A percentile compares a stretch with the other conserved stretches of the same genome.
phyloP scores from a whole-genome alignment of 495 filamentous ascomycete genomes.

The Parachaetomium inaequale region DNA sequence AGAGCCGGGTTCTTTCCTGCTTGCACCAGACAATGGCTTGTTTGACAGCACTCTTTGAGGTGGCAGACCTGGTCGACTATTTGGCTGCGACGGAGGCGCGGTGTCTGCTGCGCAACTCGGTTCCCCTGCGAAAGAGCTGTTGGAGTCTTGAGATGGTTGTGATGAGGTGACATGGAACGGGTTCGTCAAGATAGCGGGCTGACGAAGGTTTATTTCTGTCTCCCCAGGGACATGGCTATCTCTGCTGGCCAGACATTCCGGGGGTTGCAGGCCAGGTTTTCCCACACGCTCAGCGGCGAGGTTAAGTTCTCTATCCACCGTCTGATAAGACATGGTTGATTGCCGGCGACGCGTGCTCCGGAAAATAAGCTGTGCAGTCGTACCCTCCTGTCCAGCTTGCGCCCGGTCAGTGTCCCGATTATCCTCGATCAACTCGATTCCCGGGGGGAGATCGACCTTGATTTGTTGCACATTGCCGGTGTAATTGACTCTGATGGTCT shows the following conservation, averaged over 20 bases:
- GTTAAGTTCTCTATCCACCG: slow-evolving; percentile 34
- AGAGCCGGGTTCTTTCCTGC: background rate
- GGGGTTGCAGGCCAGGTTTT: background rate
- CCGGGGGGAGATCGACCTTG: slow-evolving; percentile 60
- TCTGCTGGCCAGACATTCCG: slow-evolving; percentile 24
- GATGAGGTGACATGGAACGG: no score
- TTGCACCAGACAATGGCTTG: background rate
- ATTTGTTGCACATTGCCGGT: slow-evolving; percentile 58
- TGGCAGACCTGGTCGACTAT: background rate
- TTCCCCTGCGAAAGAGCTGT: no score
- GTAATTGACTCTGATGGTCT: slow-evolving; percentile 70
- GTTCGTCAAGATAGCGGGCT: no score
- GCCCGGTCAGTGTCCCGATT: slow-evolving; percentile 1
- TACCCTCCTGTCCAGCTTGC: background rate
- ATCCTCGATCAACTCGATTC: slow-evolving; percentile 64
- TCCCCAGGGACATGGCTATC: background rate
- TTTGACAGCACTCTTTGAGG: background rate
- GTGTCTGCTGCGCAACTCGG: no score
- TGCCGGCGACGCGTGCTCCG: slow-evolving; percentile 37
- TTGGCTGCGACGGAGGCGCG: background rate
- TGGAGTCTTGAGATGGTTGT: no score
- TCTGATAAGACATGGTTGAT: slow-evolving; percentile 36
- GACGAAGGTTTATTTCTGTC: no score
- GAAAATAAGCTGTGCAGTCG: slow-evolving; percentile 26
- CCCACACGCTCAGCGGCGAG: slow-evolving; percentile 11